A percentile compares a stretch with the other conserved stretches of the same genome.
These are phyloP conservation scores for Lodderomyces beijingensis DNA, from an alignment of 1,139 yeast genomes.

Conservation along the genomic window DNA sequence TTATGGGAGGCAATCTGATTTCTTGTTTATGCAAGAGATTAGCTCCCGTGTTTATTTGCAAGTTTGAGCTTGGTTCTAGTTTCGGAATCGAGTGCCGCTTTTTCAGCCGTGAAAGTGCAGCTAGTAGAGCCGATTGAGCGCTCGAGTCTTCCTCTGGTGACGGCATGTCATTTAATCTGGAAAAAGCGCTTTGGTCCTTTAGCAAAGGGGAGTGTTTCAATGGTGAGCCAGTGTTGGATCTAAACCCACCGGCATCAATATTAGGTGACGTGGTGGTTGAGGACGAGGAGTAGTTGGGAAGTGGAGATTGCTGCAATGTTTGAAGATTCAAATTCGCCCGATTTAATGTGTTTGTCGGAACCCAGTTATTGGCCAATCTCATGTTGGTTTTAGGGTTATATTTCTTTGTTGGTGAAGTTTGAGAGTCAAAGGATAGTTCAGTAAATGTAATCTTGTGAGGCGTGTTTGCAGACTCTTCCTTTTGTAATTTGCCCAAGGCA, in stretches of 20 bases:
- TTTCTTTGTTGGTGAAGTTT: slow-evolving; percentile 30
- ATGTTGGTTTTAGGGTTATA: slow-evolving; percentile 5
- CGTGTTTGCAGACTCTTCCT: slow-evolving; percentile 11
- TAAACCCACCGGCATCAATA: slow-evolving; percentile 1
- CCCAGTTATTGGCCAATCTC: slow-evolving; percentile 14
- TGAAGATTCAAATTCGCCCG: slow-evolving; percentile 36
- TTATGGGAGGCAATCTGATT: slow-evolving; percentile 29
- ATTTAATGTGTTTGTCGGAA: slow-evolving; percentile 19
- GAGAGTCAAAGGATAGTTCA: slow-evolving; percentile 27
- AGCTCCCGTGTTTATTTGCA: slow-evolving; percentile 3
- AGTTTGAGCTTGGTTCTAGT: background rate
- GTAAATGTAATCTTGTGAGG: slow-evolving; percentile 25
- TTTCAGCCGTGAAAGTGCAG: slow-evolving; percentile 32
- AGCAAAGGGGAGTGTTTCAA: slow-evolving; percentile 24
- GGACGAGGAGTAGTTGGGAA: slow-evolving; percentile 10
- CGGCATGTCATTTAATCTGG: slow-evolving; percentile 11
- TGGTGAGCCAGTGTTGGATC: slow-evolving; percentile 10
- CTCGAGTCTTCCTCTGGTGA: slow-evolving; percentile 34
- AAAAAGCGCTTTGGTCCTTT: slow-evolving; percentile 5
- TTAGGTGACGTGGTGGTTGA: slow-evolving; percentile 6
- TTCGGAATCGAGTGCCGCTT: slow-evolving; percentile 16
- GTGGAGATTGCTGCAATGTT: slow-evolving; percentile 34
- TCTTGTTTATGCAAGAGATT: too few relatives aligned
- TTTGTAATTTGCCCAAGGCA: slow-evolving; percentile 39
- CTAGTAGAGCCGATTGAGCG: slow-evolving; percentile 43